Base-by-base conservation (phyloP, 148 eudicot genomes). In the Tetragonia tetragonoides region DNA sequence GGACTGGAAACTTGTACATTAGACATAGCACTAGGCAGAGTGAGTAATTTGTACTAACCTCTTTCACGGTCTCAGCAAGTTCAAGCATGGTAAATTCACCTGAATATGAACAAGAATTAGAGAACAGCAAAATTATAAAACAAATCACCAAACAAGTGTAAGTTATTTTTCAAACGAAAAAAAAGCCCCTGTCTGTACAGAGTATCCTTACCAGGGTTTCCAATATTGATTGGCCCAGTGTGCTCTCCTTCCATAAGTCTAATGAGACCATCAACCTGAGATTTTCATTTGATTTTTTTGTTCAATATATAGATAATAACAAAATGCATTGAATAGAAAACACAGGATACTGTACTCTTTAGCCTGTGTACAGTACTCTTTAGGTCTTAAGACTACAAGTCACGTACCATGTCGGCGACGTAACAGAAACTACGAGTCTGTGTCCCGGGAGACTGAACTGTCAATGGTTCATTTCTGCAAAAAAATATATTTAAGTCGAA, bases 31-130 rank as follows among this genome's bases (percentile, higher is more conserved):
- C 2, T 2, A 8, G 53, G 11, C 14, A 49, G 53, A 14, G 53
- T 49, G 14, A 49, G 53, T 49, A 49, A 44, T 49, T 18, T 69
- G 23, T 68, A 81, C 85, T 82, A 18, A 88, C 99, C 97, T 96
- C 98, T 83, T 96, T 91, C 81, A 96, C 99, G n/a, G 87, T 88
- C 84, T 96, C 98, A 41, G 99, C 99, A 67, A 96, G 98, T 85
- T 96, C 98, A 77, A 90, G 79, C 97, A 96, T 96, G 28, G 99
- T 96, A 71, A 96, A 96, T 91, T 96, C 99, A 89, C 98, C 98
- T 93, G 86, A 67, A 40, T 10, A 40, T 39, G 65, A 38, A 21
- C 72, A 75, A 40, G 5, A 41, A 18, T 57, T 16, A 74, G 41
- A 40, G 63, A 53, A 28, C 9, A 21, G 20, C 37, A 23, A 8